These are phyloP conservation scores for Hypoxylon sp. DNA, from an alignment of 2,329 filamentous ascomycete species.

Conservation along the genomic window DNA sequence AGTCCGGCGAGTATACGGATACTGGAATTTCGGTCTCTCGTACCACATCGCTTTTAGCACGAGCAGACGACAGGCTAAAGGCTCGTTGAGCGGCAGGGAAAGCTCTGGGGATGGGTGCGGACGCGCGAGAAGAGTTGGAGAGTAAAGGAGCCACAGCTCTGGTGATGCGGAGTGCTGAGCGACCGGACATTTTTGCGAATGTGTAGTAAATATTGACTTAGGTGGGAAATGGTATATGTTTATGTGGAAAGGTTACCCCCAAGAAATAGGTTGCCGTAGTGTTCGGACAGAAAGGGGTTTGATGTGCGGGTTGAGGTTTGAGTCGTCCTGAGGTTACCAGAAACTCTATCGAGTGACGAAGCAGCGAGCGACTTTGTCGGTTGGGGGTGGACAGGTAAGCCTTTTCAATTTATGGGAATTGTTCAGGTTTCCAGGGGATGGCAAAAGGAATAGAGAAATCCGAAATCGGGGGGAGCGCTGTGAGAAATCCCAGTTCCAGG, in stretches of 20 bases:
- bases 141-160: conserved; percentile 53
- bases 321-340: conserved; percentile 22
- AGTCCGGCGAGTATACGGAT: conserved; percentile 66
- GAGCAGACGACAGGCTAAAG: conserved; percentile 57
- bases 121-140: conserved; percentile 45
- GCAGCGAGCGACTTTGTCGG: conserved; percentile 20
- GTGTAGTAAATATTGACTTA: conserved; percentile 16
- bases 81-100: conserved; percentile 54
- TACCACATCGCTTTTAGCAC: conserved; percentile 66
- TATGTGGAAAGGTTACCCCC: neutral
- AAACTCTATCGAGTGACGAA: conserved; percentile 31
- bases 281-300: conserved; percentile 18
- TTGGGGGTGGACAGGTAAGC: conserved; percentile 24
- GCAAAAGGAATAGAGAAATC: conserved; percentile 30
- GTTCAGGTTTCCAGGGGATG: conserved; percentile 16
- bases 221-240: conserved; percentile 11
- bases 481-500: conserved; percentile 24
- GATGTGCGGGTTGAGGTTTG: conserved; percentile 3
- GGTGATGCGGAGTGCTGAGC: conserved; percentile 53
- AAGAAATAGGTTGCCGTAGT: neutral
- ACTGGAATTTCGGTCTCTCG: conserved; percentile 71
- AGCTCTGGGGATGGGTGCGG: conserved; percentile 46
- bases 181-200: conserved; percentile 52
- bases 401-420: conserved; percentile 38
- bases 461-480: conserved; percentile 42